A percentile compares a stretch with the other conserved stretches of the same genome.
Conservation (phyloP, 164 flowering plant species). For the Pachysandra terminalis region DNA sequence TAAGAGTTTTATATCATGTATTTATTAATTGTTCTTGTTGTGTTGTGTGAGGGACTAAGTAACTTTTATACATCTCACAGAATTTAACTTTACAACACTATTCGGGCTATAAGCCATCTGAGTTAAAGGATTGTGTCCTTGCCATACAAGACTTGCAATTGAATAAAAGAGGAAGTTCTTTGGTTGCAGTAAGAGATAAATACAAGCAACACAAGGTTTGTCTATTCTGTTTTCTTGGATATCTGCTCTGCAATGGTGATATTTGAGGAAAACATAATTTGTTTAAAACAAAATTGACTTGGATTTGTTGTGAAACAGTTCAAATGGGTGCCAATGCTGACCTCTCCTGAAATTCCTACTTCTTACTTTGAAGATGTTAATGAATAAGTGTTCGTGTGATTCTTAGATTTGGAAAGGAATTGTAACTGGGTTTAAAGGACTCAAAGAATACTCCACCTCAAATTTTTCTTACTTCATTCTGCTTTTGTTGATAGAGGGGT, state of each 20-base stretch:
- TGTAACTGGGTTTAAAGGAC: too few relatives aligned
- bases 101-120: constrained; percentile 52
- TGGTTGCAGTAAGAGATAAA: constrained; percentile 53
- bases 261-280: background rate
- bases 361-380: constrained; percentile 36
- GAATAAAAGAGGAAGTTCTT: constrained; percentile 31
- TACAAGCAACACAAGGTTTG: constrained; percentile 61
- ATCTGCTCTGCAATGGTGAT: background rate
- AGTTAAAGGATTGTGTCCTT: constrained; percentile 56
- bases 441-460: too few relatives aligned
- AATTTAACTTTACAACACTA: constrained; percentile 30
- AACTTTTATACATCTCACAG: constrained; percentile 26
- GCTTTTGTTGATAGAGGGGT: too few relatives aligned
- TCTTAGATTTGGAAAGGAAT: background rate
- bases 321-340: constrained; percentile 45
- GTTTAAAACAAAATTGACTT: background rate
- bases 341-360: constrained; percentile 48
- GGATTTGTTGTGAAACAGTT: constrained; percentile 34
- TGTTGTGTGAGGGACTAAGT: background rate
- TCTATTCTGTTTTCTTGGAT: background rate
- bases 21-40: background rate
- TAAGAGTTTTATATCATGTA: constrained; percentile 17
- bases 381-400: constrained; percentile 1
- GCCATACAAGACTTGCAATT: constrained; percentile 55
- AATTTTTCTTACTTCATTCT: too few relatives aligned